Conservation (phyloP, 2,329 filamentous ascomycete species). For the Stagonosporopsis chrysanthemi region DNA sequence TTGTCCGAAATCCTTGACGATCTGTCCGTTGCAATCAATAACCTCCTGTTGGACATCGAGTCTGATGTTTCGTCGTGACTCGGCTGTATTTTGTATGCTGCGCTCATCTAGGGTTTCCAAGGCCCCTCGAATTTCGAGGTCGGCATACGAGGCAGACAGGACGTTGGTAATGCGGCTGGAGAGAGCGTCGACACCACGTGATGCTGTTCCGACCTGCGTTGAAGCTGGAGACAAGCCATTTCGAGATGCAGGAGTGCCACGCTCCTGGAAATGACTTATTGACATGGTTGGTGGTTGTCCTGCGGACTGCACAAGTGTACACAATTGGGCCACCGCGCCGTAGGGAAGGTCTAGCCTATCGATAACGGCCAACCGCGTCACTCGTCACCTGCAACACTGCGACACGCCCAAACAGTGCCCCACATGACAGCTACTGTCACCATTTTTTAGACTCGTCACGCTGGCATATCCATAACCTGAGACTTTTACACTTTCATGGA, state of each 20-base stretch:
- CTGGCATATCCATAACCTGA: conserved; percentile 31
- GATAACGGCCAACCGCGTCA: conserved; percentile 25
- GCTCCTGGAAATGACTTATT: conserved; percentile 44
- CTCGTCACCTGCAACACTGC: conserved; percentile 36
- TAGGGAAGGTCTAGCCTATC: conserved; percentile 36
- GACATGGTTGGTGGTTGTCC: conserved; percentile 34
- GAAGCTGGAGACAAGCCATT: conserved; percentile 41
- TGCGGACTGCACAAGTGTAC: conserved; percentile 21
- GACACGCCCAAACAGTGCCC: conserved; percentile 12
- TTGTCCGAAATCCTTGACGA: conserved; percentile 85
- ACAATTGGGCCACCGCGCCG: conserved; percentile 15
- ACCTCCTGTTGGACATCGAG: conserved; percentile 90
- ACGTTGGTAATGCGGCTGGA: conserved; percentile 84
- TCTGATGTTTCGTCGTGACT: conserved; percentile 79
- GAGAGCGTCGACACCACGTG: conserved; percentile 67
- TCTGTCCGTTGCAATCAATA: conserved; percentile 88
- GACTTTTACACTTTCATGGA: conserved; percentile 32
- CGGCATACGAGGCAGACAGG: conserved; percentile 89
- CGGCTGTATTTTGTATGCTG: conserved; percentile 74
- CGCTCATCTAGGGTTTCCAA: conserved; percentile 79
- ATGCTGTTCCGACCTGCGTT: conserved; percentile 30
- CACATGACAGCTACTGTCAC: conserved; percentile 35
- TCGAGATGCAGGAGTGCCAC: conserved; percentile 33
- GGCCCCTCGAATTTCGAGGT: conserved; percentile 88
- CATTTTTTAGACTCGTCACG: conserved; percentile 22